These are phyloP conservation scores for Globisporangium spiculum DNA, from an alignment of 352 stramenopile species.

Conservation along the genomic window DNA sequence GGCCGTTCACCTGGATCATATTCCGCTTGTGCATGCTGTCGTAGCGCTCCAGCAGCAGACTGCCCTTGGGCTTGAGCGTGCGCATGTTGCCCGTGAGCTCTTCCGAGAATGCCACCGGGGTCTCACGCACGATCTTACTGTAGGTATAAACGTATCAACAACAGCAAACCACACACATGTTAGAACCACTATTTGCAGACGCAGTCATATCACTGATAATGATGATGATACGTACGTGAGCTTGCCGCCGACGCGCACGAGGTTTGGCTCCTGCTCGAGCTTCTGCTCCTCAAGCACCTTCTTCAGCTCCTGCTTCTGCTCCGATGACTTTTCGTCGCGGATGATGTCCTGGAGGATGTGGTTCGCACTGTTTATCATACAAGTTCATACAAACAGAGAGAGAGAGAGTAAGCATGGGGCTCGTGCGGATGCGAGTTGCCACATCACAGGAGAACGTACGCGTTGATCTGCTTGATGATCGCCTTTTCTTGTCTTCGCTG, in stretches of 20 bases:
- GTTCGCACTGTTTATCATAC: slow-evolving; percentile 32
- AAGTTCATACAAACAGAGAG: slow-evolving; percentile 1
- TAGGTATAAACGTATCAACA: not conserved
- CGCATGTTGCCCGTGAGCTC: slow-evolving; percentile 81
- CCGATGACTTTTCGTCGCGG: slow-evolving; percentile 58
- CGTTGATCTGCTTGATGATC: slow-evolving; percentile 87
- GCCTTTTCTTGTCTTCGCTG: slow-evolving; percentile 58
- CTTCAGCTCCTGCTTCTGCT: slow-evolving; percentile 74
- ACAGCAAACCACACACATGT: slow-evolving; percentile 5
- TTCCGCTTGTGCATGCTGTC: slow-evolving; percentile 88
- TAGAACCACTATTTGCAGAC: not conserved
- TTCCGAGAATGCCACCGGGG: slow-evolving; percentile 68
- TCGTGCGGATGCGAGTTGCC: not conserved
- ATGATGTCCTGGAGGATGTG: slow-evolving; percentile 71
- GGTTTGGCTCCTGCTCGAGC: slow-evolving; percentile 59
- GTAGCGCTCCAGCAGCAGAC: slow-evolving; percentile 77
- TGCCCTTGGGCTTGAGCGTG: slow-evolving; percentile 75
- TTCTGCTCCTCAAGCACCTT: slow-evolving; percentile 75
- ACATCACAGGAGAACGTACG: slow-evolving; percentile 36
- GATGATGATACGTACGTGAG: slow-evolving; percentile 45
- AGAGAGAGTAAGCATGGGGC: slow-evolving; percentile 3
- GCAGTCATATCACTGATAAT: not conserved
- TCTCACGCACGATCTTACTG: slow-evolving; percentile 76
- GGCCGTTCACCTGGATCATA: slow-evolving; percentile 71
- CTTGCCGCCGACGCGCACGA: slow-evolving; percentile 71